Evolutionary conservation across 139 green algal genomes (phyloP), one percentile per base, ranked within the genome.

Genomic region (Tetraselmis chui): DNA sequence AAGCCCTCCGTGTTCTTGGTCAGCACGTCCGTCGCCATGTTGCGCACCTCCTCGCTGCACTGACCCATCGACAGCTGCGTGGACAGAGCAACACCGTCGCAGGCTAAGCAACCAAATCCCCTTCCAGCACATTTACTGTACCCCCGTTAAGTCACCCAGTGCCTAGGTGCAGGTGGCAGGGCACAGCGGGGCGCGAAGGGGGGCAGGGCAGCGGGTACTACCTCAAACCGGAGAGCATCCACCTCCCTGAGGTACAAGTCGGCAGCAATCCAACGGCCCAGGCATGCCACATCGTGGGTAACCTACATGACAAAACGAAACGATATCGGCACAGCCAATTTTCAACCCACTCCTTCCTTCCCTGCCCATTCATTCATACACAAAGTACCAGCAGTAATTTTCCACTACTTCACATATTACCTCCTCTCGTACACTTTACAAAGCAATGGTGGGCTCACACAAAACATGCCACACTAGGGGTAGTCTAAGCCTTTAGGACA

Each of bases 211-310:
- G 5, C 11, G 45, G 45, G 45, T 5, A 18, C 18, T 82, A 94
- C 87, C 90, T 97, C 94, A 85, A 97, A 97, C 26, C 92, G 87
- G 83, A 97, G 88, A 1, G 90, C 85, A 75, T 98, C 94, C 28
- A 98, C 86, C 85, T 98, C 94, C 29, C 90, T 81, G 74, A 98
- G 84, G 89, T 98, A 98, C 80, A 99, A 89, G 89, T 98, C 94
- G 31, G 93, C 92, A 0, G 92, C 94, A 86, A 97, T 98, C 90
- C 96, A 96, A 31, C 92, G 87, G 1, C 93, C 88, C 78, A 98
- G 87, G 59, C 87, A 91, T 1, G 89, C 90, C 81, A 95, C 92
- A 59, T 95, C 89, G 25, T 89, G 81, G 1, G 92, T 97, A 58
- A 94, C 90, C 79, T 92, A 82, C 32, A 82, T 30, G 28, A 2